Evolutionary conservation across 2,329 filamentous ascomycete species (phyloP).

Genomic region (Rhinocladiella mackenziei): DNA sequence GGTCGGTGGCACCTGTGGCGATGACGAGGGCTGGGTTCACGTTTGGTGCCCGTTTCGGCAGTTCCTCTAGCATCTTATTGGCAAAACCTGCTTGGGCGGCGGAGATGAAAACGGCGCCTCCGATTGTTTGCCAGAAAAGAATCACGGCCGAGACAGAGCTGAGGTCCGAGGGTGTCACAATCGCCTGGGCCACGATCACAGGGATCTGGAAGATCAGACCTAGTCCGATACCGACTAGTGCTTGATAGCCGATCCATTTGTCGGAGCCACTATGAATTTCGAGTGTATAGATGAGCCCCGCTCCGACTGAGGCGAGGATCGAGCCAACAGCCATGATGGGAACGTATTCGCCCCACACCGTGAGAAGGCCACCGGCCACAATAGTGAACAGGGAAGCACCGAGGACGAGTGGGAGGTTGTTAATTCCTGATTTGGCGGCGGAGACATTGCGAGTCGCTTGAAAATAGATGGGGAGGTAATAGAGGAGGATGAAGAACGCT

Average conservation of each 20-base stretch:
- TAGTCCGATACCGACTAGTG: conserved; percentile 33
- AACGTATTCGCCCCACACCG: conserved; percentile 29
- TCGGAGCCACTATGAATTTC: conserved; percentile 29
- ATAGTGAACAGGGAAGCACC: conserved; percentile 35
- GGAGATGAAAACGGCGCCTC: conserved; percentile 32
- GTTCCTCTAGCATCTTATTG: conserved; percentile 32
- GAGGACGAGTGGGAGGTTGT: conserved; percentile 43
- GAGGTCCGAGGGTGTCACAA: conserved; percentile 31
- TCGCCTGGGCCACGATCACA: conserved; percentile 30
- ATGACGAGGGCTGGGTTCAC: conserved; percentile 31
- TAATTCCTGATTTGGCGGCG: conserved; percentile 39
- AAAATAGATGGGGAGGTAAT: conserved; percentile 50
- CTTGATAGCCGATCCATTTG: conserved; percentile 40
- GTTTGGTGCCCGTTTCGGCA: conserved; percentile 29
- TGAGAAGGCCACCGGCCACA: conserved; percentile 34
- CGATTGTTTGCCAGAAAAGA: conserved; percentile 18
- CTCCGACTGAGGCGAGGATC: conserved; percentile 30
- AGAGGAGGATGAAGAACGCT: conserved; percentile 39
- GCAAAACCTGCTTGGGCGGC: conserved; percentile 35
- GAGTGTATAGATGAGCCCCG: conserved; percentile 37
- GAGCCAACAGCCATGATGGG: conserved; percentile 32
- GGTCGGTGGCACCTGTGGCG: conserved; percentile 33
- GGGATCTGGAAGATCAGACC: conserved; percentile 33
- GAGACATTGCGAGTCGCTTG: conserved; percentile 39
- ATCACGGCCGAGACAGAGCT: conserved; percentile 31